Conservation (phyloP, 2,329 filamentous ascomycete species). For the Emergomyces africanus region DNA sequence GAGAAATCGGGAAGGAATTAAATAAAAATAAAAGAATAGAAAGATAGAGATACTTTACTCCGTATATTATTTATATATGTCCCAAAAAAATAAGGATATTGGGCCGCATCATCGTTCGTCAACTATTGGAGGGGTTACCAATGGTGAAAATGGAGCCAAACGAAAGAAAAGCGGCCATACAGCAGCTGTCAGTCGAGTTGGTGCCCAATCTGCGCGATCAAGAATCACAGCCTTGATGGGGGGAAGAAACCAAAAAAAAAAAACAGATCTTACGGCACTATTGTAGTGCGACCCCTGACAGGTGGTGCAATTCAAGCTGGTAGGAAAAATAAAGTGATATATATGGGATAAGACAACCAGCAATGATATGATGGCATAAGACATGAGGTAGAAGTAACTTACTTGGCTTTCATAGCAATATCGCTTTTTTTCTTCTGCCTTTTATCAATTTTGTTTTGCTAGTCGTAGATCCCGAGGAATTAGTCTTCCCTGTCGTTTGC, state of each 20-base stretch:
- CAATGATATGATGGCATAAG: too few relatives aligned
- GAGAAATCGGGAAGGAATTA: neutral
- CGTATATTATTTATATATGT: neutral
- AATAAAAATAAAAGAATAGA: neutral
- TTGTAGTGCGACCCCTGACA: neutral
- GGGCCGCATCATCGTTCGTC: neutral
- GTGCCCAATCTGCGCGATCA: conserved; percentile 4
- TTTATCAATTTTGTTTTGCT: neutral
- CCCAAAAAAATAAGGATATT: neutral
- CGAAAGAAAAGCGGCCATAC: neutral
- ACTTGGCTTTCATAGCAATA: neutral
- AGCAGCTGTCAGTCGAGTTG: neutral
- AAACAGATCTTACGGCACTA: neutral
- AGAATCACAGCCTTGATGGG: neutral
- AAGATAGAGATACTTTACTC: neutral
- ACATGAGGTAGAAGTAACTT: neutral
- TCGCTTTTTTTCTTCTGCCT: neutral
- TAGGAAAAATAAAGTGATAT: neutral
- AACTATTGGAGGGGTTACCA: neutral
- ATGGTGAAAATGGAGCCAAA: neutral
- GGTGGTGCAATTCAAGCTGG: neutral
- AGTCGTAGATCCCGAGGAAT: neutral
- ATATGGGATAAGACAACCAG: neutral
- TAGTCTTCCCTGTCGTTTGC: neutral
- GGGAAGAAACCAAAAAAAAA: neutral